Evolutionary conservation across 352 stramenopile genomes (phyloP).

Genomic region (Blastocystis sp.): DNA sequence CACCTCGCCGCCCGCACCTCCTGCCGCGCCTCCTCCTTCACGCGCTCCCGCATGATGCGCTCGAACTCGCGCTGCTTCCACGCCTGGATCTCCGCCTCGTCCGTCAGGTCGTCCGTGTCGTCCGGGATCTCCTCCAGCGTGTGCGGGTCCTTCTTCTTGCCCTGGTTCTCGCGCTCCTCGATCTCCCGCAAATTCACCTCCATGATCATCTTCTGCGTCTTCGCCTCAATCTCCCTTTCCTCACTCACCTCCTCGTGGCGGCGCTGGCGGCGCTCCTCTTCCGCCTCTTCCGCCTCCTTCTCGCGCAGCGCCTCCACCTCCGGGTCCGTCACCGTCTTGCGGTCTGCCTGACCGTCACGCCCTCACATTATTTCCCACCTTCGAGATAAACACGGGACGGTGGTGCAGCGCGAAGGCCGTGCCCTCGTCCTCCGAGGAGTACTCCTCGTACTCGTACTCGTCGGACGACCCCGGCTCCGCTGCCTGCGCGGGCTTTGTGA

Average conservation of each 20-base stretch:
- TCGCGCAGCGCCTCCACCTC: conserved; percentile 72
- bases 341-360: conserved; percentile 44
- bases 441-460: conserved; percentile 57
- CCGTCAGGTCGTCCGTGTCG: conserved; percentile 82
- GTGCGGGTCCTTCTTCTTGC: conserved; percentile 72
- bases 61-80: conserved; percentile 89
- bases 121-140: conserved; percentile 81
- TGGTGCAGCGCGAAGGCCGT: conserved; percentile 41
- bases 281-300: conserved; percentile 75
- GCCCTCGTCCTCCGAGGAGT: conserved; percentile 59
- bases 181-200: conserved; percentile 71
- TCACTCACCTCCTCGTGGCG: conserved; percentile 75
- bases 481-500: neutral
- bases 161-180: conserved; percentile 71
- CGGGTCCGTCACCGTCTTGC: conserved; percentile 69
- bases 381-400: conserved; percentile 56
- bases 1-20: conserved; percentile 58
- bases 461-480: neutral
- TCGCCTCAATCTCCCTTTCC: neutral
- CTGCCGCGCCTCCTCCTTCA: conserved; percentile 78
- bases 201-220: conserved; percentile 69
- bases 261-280: conserved; percentile 73
- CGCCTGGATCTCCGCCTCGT: conserved; percentile 83
- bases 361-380: neutral
- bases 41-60: conserved; percentile 83